Evolutionary conservation across 345 rosid genomes (phyloP).

Genomic region (Arabidopsis thaliana): DNA sequence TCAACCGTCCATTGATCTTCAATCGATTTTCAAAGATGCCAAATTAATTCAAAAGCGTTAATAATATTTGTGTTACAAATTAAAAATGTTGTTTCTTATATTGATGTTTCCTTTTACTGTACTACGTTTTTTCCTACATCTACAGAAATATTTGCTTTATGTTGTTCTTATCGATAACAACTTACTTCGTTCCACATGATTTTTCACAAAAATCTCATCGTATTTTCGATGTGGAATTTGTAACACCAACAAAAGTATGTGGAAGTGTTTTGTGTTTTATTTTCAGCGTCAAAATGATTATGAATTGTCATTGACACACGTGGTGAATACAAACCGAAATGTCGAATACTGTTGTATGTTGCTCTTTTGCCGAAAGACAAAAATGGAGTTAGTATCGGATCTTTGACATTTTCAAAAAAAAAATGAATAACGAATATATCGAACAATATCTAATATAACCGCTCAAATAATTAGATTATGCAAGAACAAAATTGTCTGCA

Average conservation of each 20-base stretch:
- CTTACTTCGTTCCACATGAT: too few species aligned
- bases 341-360: neutral
- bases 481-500: neutral
- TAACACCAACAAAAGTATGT: neutral
- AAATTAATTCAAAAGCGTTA: too few species aligned
- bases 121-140: neutral
- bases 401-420: neutral
- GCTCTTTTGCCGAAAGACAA: neutral
- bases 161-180: neutral
- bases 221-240: neutral
- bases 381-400: conserved; percentile 18
- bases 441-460: conserved; percentile 9
- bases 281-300: neutral
- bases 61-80: too few species aligned
- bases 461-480: conserved; percentile 1
- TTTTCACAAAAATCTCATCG: neutral
- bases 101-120: too few species aligned
- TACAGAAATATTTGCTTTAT: neutral
- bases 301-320: conserved; percentile 17
- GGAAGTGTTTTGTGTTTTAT: neutral
- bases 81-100: too few species aligned
- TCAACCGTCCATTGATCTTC: neutral
- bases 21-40: neutral
- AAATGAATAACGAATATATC: conserved; percentile 22
- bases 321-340: conserved; percentile 8